Evolutionary conservation across 148 eudicot species (phyloP), one percentile per base, ranked within the genome.

Genomic region (Heliosperma pusillum): DNA sequence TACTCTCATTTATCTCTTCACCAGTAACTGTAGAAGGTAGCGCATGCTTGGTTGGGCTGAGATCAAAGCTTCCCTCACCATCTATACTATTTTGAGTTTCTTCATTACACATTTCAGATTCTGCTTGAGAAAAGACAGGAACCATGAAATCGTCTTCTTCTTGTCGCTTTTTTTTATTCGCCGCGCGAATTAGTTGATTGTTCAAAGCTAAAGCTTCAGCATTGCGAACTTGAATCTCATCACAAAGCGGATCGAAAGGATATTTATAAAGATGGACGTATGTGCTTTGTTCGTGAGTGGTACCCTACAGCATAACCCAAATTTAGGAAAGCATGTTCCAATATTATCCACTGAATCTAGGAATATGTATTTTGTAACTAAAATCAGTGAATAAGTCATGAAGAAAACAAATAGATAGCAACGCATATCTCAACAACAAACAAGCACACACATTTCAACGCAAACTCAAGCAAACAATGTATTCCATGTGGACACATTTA

Each of bases 81-180:
- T 77, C 75, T 44, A 47, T 52, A 27, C 26, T 61, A 59, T 72
- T 69, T 44, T 69, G 69, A 72, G 58, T 56, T 63, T 74, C 74
- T 25, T 74, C 71, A 26, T 52, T 76, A 70, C 66, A 76, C 63
- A 66, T 82, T 77, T 62, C 79, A 42, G 78, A 66, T 36, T 30
- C 84, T 17, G 88, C 65, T 57, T 86, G 89, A 75, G 87, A 76
- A 75, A 90, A 92, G 62, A 90, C 80, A 27, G 98, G 98, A 72
- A 95, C 98, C 67, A 73, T 74, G 56, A 85, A 92, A 69, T 95
- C 98, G 75, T 89, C 97, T 60, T 92, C 91, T 73, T 90, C 96
- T 26, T 33, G 40, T 40, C 69, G 74, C 69, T 79, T 86, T 82
- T 77, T 84, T 71, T 64, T 69, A 57, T 67, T 82, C 78, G 76